These are phyloP conservation scores for Calonectria crousiana DNA, from an alignment of 2,329 filamentous ascomycete genomes.

Conservation along the genomic window DNA sequence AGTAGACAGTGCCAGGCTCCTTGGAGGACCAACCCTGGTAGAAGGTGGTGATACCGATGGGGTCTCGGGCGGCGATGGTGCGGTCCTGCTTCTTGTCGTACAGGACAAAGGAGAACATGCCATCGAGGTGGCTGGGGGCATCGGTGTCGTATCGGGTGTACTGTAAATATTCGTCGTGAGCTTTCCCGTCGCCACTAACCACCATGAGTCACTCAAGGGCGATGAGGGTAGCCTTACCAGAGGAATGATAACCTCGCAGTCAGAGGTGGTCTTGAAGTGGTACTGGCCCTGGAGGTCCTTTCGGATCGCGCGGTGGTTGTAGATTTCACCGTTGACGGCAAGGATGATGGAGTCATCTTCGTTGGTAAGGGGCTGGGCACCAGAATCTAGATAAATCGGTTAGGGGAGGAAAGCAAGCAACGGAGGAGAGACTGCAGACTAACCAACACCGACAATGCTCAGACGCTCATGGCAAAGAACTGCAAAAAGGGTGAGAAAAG, in stretches of 20 bases:
- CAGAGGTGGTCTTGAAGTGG: slow-evolving; percentile 98
- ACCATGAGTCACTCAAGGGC: slow-evolving; percentile 10
- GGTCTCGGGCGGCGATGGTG: slow-evolving; percentile 92
- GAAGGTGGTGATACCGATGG: slow-evolving; percentile 96
- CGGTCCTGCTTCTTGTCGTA: slow-evolving; percentile 97
- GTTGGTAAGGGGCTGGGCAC: slow-evolving; percentile 95
- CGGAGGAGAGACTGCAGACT: slow-evolving; percentile 49
- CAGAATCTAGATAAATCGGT: slow-evolving; percentile 74
- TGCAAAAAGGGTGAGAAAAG: slow-evolving; percentile 54
- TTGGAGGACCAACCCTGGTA: slow-evolving; percentile 93
- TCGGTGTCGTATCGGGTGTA: slow-evolving; percentile 94
- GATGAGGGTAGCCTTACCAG: slow-evolving; percentile 73
- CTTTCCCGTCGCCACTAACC: not conserved
- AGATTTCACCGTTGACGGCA: slow-evolving; percentile 99
- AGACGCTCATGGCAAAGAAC: slow-evolving; percentile 97
- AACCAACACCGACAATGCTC: slow-evolving; percentile 96
- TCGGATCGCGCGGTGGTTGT: slow-evolving; percentile 97
- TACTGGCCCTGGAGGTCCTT: slow-evolving; percentile 87
- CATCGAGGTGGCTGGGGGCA: slow-evolving; percentile 92
- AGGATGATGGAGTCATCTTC: slow-evolving; percentile 89
- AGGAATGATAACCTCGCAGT: slow-evolving; percentile 99
- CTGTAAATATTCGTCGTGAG: slow-evolving; percentile 57
- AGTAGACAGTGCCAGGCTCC: slow-evolving; percentile 89
- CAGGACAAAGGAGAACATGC: slow-evolving; percentile 99
- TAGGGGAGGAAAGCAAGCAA: slow-evolving; percentile 29